These are phyloP conservation scores for Coleophoma cylindrospora DNA, from an alignment of 2,329 filamentous ascomycete species.

Conservation along the genomic window DNA sequence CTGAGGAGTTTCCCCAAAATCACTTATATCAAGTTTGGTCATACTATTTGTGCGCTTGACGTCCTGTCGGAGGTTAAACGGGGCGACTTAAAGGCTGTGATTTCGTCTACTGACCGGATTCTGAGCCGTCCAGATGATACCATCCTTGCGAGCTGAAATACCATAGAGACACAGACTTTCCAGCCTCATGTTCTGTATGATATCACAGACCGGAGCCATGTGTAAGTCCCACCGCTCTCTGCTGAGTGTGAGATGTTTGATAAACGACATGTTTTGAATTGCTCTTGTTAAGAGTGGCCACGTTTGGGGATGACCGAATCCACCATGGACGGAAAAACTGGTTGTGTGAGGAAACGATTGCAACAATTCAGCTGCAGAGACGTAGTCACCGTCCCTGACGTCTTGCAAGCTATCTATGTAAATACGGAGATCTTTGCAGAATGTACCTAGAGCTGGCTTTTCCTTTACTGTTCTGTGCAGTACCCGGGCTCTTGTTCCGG, in stretches of 20 bases:
- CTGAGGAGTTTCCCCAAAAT: neutral
- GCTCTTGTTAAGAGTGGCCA: slow-evolving; percentile 1
- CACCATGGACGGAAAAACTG: slow-evolving; percentile 1
- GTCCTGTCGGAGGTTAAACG: neutral
- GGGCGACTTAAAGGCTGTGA: neutral
- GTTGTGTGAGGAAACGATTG: neutral
- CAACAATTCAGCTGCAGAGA: neutral
- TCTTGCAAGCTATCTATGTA: neutral
- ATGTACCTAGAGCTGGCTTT: neutral
- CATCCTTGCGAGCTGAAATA: neutral
- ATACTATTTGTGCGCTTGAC: neutral
- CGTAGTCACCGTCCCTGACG: neutral
- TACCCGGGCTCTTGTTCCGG: neutral
- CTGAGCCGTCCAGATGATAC: neutral
- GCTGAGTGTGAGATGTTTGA: neutral
- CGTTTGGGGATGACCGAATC: neutral
- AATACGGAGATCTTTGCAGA: neutral
- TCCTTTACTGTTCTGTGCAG: slow-evolving; percentile 2
- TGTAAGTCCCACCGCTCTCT: neutral
- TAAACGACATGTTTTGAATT: neutral
- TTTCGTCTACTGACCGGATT: neutral
- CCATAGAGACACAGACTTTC: neutral
- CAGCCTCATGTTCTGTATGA: neutral
- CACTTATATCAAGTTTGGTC: slow-evolving; percentile 1
- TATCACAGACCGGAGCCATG: neutral